Evolutionary conservation across 768 basidiomycete species (phyloP).

Genomic region (Pleurotus tuber-regium): DNA sequence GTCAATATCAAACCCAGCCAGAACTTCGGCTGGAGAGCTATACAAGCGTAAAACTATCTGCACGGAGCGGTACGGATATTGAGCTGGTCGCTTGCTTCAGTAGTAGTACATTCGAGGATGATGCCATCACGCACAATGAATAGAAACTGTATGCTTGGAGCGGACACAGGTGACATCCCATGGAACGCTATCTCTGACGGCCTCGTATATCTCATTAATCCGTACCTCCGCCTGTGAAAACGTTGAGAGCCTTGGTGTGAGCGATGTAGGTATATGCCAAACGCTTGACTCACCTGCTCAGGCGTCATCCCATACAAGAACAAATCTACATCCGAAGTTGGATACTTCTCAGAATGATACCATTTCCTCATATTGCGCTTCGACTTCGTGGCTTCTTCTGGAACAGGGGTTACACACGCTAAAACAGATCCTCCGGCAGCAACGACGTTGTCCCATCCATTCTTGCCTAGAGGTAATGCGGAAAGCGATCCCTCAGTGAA

Average conservation of each 20-base stretch:
- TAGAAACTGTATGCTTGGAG: constrained; percentile 64
- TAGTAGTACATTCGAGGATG: background rate
- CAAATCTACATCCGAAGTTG: constrained; percentile 61
- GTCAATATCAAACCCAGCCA: constrained; percentile 69
- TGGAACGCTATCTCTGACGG: constrained; percentile 61
- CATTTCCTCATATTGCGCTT: constrained; percentile 58
- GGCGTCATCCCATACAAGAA: constrained; percentile 60
- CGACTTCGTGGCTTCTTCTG: constrained; percentile 44
- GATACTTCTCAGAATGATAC: constrained; percentile 53
- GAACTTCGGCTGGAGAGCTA: constrained; percentile 59
- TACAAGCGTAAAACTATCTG: constrained; percentile 68
- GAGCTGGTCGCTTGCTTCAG: constrained; percentile 31
- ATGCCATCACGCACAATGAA: constrained; percentile 45
- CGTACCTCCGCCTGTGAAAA: constrained; percentile 65
- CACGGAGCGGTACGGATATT: constrained; percentile 66
- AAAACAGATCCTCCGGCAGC: constrained; percentile 61
- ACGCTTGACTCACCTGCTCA: constrained; percentile 38
- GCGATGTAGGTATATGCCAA: background rate
- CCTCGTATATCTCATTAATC: constrained; percentile 57
- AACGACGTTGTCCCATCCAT: constrained; percentile 56
- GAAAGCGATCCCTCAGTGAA: constrained; percentile 63
- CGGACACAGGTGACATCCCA: constrained; percentile 70
- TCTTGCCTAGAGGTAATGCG: constrained; percentile 41
- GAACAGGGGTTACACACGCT: constrained; percentile 52
- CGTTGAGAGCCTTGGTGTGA: background rate